phyloP scores from a whole-genome alignment of 2,329 filamentous ascomycete species.

The Juglanconis sp. region DNA sequence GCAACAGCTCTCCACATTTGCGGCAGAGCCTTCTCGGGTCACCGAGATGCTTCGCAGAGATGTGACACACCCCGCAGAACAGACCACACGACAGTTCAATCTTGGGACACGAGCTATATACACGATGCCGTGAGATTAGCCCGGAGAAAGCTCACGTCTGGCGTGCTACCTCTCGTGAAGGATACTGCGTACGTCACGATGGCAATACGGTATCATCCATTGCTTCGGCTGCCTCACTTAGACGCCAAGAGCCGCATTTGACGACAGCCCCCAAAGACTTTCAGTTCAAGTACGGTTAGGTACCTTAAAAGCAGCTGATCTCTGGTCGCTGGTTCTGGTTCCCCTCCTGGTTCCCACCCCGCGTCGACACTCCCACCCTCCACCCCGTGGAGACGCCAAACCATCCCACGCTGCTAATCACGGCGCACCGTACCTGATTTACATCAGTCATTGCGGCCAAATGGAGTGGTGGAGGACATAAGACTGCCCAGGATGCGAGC shows the following conservation, averaged over 20 bases:
- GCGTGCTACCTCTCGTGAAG: too few species aligned
- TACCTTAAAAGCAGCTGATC: not conserved
- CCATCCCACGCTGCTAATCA: slow-evolving; percentile 5
- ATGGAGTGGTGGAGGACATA: slow-evolving; percentile 7
- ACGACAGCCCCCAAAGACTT: not conserved
- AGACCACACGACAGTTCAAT: not conserved
- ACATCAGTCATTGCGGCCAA: not conserved
- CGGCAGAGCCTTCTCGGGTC: too few species aligned
- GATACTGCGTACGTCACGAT: too few species aligned
- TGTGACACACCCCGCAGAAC: not conserved
- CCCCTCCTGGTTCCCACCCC: not conserved
- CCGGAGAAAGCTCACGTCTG: too few species aligned
- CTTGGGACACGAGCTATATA: not conserved
- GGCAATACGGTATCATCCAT: too few species aligned
- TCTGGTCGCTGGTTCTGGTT: not conserved
- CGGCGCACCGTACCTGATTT: slow-evolving; percentile 11
- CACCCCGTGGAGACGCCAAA: not conserved
- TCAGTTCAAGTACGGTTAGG: not conserved
- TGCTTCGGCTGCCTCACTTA: not conserved
- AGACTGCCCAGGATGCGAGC: slow-evolving; percentile 7
- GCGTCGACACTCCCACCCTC: not conserved
- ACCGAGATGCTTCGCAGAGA: not conserved
- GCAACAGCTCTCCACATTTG: not conserved
- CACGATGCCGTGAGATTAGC: not conserved
- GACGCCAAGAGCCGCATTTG: not conserved